Evolutionary conservation across 2,329 filamentous ascomycete genomes (phyloP), one percentile per base, ranked within the genome.

Genomic region (Tothia fuscella): DNA sequence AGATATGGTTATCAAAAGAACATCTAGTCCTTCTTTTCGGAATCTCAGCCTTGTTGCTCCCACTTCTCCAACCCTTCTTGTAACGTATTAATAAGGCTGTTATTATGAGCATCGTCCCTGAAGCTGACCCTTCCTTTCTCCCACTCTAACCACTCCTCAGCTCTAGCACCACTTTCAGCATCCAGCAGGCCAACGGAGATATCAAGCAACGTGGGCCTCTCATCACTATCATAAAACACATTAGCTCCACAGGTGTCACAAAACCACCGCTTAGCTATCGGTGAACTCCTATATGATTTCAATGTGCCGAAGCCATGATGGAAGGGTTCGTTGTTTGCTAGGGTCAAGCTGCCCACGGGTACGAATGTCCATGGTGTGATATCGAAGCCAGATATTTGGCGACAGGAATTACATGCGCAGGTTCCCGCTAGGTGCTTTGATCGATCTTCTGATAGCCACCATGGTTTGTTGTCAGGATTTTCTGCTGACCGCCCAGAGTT

Each of bases 311-410:
- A 50, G 0, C 59, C 52, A 3, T 69, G 58, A 3, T 47, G 46
- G 45, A 66, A 67, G 35, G 56, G 51, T 16, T 53, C 50, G 12
- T 58, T 51, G 36, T 65, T 47, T 24, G 56, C 46, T 20, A 72
- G 62, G 14, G 63, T 56, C 41, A 83, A 74, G 49, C 79, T 76
- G 2, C 59, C 55, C n/a, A 65, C 63, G 1, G 76, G 76, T 1
- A 82, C 60, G 51, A 82, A 84, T 0, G 74, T 67, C 79, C 79
- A 84, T 0, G 70, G 62, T 49, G 80, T 71, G 35, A 82, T 68
- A 43, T 81, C 75, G 48, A 75, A 78, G 3, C 78, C 78, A 1
- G 72, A 68, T 0, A 61, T 57, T 3, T 76, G 60, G 5, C 78
- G 72, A 53, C 80, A 85, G 2, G 74, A 72, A 4, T 59, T 64